A percentile compares a stretch with the other conserved stretches of the same genome.
phyloP scores from a whole-genome alignment of 1,284 basidiomycete species.

The Leccinum pachyderme region DNA sequence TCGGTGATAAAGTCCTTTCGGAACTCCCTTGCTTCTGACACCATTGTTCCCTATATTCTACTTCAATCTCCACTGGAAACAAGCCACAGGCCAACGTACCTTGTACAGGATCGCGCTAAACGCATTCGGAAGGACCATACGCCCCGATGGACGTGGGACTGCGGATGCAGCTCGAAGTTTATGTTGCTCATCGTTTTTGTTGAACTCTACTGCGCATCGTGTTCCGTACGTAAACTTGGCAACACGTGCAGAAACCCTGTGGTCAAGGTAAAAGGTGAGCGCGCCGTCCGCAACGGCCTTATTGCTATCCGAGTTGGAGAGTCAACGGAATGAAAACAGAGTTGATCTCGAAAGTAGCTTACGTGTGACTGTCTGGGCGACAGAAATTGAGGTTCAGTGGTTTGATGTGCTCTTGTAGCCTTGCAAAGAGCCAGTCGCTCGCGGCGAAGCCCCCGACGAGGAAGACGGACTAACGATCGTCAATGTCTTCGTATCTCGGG shows the following conservation, averaged over 20 bases:
- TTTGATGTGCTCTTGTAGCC: conserved; percentile 26
- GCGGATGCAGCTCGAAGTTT: conserved; percentile 22
- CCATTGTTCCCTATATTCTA: conserved; percentile 33
- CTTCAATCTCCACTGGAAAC: background rate
- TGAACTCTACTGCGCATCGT: conserved; percentile 26
- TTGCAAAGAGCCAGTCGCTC: conserved; percentile 37
- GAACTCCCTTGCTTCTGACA: conserved; percentile 41
- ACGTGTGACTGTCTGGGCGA: conserved; percentile 49
- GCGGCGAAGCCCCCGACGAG: conserved; percentile 42
- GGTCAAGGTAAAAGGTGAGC: conserved; percentile 36
- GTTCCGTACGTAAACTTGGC: conserved; percentile 38
- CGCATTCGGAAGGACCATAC: conserved; percentile 28
- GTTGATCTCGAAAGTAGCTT: conserved; percentile 10
- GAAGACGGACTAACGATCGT: conserved; percentile 31
- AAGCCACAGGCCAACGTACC: conserved; percentile 16
- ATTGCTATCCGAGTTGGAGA: conserved; percentile 12
- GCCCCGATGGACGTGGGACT: conserved; percentile 32
- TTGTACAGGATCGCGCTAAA: conserved; percentile 37
- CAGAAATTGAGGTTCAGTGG: conserved; percentile 36
- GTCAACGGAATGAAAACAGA: background rate
- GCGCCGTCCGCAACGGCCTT: conserved; percentile 39
- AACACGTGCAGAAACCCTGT: conserved; percentile 36
- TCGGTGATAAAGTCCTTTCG: conserved; percentile 38
- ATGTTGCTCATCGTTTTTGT: conserved; percentile 33
- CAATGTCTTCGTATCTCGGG: background rate